Evolutionary conservation across 2,329 filamentous ascomycete genomes (phyloP), one percentile per base, ranked within the genome.

Genomic region (Monilinia fructigena): DNA sequence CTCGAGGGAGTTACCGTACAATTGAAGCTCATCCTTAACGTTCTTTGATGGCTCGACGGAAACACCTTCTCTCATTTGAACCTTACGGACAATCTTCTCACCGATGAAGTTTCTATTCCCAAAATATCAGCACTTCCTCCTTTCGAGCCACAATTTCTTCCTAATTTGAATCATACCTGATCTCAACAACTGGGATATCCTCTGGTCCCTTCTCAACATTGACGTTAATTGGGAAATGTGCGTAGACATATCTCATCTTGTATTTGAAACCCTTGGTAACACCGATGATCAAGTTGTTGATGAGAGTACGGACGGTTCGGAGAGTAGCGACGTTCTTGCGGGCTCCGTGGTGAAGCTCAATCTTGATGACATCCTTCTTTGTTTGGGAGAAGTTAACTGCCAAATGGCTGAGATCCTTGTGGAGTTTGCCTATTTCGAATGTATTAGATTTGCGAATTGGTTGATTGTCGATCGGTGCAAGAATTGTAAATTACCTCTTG

Each of bases 201-300:
- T 98, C 95, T 79, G 82, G 81, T 88, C 94, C 94, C 90, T 97
- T 93, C 78, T 97, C 93, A 76, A 99, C 83, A 87, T 97, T 98
- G 85, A 99, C 94, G 88, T 99, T 99, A 92, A 99, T 99, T 83
- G 95, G 95, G 81, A 99, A 99, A 90, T 99, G 95, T 81, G 95
- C 95, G 82, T 99, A 99, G 83, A 99, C 95, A 86, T 99, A 99
- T 79, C 96, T 92, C 94, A 99, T 98, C 92, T 99, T 99, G 91
- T 99, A 99, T 86, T 96, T 96, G 92, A 90, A 99, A 76, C 95
- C 95, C 87, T 94, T 96, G 81, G 95, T 99, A 75, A 99, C 95
- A 82, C 95, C 95, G 78, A 93, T 89, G 82, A 99, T 91, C 84
- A 99, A 82, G 90, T 99, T 99, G 88, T 96, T 92, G 87, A 99